A percentile compares a stretch with the other conserved stretches of the same genome.
These are phyloP conservation scores for Fraxinus xanthoxyloides DNA, from an alignment of 305 asterid species.

Conservation along the genomic window DNA sequence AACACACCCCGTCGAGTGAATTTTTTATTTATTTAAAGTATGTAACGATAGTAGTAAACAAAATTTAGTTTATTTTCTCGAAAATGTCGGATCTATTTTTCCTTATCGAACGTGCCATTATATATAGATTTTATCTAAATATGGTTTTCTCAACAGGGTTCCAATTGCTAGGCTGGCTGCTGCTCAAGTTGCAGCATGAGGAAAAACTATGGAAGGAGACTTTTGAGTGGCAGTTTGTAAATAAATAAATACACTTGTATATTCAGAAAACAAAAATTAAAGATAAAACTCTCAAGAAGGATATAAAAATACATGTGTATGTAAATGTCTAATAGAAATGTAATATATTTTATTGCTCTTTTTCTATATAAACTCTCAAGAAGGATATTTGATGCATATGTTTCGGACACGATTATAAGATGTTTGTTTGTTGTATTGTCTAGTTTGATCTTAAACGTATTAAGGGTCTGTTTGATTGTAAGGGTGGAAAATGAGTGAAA, in stretches of 20 bases:
- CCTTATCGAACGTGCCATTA: background rate
- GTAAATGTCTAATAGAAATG: background rate
- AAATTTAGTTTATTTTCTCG: background rate
- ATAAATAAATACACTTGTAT: background rate
- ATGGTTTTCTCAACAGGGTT: constrained; percentile 43
- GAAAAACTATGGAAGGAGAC: constrained; percentile 10
- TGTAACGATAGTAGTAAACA: background rate
- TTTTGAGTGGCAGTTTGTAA: background rate
- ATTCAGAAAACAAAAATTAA: background rate
- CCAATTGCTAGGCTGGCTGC: constrained; percentile 98
- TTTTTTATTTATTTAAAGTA: no score
- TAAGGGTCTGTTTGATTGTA: no score
- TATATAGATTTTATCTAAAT: background rate
- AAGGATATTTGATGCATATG: background rate
- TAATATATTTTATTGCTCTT: background rate
- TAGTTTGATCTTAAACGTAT: no score
- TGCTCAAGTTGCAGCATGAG: constrained; percentile 71
- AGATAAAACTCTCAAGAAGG: background rate
- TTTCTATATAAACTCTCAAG: background rate
- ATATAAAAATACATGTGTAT: background rate
- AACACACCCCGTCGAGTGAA: background rate
- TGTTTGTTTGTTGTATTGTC: background rate
- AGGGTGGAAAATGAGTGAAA: no score
- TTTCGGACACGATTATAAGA: background rate
- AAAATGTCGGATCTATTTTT: background rate